A percentile compares a stretch with the other conserved stretches of the same genome.
phyloP scores from a whole-genome alignment of 352 stramenopile species.

The Globisporangium barbulae region DNA sequence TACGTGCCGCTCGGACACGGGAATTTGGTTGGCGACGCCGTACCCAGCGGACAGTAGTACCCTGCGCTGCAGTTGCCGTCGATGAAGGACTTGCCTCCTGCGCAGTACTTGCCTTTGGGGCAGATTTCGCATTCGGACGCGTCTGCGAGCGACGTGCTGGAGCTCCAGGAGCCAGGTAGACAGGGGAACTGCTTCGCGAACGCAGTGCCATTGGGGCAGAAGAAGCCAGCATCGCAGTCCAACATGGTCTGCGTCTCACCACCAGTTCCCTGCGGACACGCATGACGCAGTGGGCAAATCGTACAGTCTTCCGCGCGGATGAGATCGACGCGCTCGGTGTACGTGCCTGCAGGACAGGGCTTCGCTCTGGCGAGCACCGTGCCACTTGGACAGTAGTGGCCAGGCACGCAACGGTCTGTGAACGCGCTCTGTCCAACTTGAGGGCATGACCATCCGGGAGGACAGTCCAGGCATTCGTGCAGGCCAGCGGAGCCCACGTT shows the following conservation, averaged over 20 bases:
- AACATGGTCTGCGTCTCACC: constrained; percentile 66
- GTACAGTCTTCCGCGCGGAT: constrained; percentile 74
- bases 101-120: constrained; percentile 83
- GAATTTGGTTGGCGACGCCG: constrained; percentile 54
- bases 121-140: constrained; percentile 77
- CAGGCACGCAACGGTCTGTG: constrained; percentile 56
- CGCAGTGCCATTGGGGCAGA: constrained; percentile 76
- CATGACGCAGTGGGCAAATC: constrained; percentile 66
- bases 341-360: constrained; percentile 74
- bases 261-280: constrained; percentile 72
- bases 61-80: constrained; percentile 73
- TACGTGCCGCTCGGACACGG: constrained; percentile 86
- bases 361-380: constrained; percentile 50
- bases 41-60: constrained; percentile 88
- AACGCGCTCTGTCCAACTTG: constrained; percentile 60
- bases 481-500: constrained; percentile 35
- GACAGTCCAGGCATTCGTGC: constrained; percentile 66
- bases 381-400: constrained; percentile 72
- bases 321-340: constrained; percentile 60
- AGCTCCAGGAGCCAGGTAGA: constrained; percentile 85
- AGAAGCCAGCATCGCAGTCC: constrained; percentile 69
- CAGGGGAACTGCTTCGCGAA: constrained; percentile 78
- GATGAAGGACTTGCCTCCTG: constrained; percentile 70
- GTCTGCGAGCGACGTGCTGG: constrained; percentile 53
- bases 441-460: constrained; percentile 71